Percentiles rank a stretch among this genome's conserved stretches.
Evolutionary conservation across 1,139 yeast genomes (phyloP).

Genomic region (Geotrichum carabidarum): DNA sequence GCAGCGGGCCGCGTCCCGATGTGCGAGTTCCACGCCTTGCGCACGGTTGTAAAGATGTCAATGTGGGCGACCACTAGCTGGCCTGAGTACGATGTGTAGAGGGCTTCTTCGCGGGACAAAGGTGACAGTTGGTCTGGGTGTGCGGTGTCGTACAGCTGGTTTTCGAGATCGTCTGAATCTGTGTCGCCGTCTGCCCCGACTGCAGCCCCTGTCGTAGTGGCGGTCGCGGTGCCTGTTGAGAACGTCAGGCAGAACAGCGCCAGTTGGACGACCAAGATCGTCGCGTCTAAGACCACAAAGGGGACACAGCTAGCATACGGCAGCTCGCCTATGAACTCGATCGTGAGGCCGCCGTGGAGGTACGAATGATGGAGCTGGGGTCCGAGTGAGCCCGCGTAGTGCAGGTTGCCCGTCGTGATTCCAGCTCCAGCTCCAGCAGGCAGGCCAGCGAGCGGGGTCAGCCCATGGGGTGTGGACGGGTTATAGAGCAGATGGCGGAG

Average conservation of each 20-base stretch:
- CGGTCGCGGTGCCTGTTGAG: conserved; percentile 1
- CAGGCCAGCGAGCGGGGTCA: conserved; percentile 10
- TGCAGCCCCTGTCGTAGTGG: not conserved
- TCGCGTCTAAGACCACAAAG: conserved; percentile 28
- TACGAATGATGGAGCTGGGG: not conserved
- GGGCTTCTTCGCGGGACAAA: not conserved
- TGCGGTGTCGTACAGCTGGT: not conserved
- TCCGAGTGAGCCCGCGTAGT: not conserved
- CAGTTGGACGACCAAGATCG: conserved; percentile 27
- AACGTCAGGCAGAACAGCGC: conserved; percentile 26
- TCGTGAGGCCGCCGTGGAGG: conserved; percentile 36
- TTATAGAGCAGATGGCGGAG: conserved; percentile 21
- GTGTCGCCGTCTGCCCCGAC: not conserved
- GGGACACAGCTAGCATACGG: conserved; percentile 24
- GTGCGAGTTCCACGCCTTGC: conserved; percentile 4
- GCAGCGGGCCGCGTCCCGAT: not conserved
- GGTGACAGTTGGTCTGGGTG: not conserved
- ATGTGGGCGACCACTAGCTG: conserved; percentile 26
- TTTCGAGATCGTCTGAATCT: not conserved
- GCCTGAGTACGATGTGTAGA: conserved; percentile 24
- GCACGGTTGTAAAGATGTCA: conserved; percentile 13
- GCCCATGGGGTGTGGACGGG: conserved; percentile 15
- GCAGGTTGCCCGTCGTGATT: too few species aligned
- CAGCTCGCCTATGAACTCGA: conserved; percentile 35
- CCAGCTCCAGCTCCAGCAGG: conserved; percentile 1